phyloP scores from a whole-genome alignment of 1,284 basidiomycete genomes.

The Tylopilus orsonianus region DNA sequence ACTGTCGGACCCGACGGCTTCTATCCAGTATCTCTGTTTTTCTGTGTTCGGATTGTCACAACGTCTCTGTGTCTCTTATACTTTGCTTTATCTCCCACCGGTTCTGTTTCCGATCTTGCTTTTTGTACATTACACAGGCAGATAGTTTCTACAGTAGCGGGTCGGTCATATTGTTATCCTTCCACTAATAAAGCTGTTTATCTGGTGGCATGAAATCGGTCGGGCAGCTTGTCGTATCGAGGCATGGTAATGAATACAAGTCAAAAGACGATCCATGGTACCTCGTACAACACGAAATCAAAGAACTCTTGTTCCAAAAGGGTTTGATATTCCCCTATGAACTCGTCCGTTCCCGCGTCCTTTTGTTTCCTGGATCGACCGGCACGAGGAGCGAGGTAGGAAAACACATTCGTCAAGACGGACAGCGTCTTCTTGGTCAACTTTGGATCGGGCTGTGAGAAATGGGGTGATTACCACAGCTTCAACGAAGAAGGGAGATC shows the following conservation, averaged over 20 bases:
- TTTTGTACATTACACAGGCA: slow-evolving; percentile 40
- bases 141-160: slow-evolving; percentile 49
- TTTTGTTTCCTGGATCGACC: slow-evolving; percentile 42
- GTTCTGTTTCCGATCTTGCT: slow-evolving; percentile 19
- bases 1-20: slow-evolving; percentile 21
- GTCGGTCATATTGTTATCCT: slow-evolving; percentile 55
- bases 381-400: slow-evolving; percentile 72
- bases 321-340: slow-evolving; percentile 85
- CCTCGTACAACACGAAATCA: slow-evolving; percentile 88
- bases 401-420: slow-evolving; percentile 74
- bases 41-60: slow-evolving; percentile 26
- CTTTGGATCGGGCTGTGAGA: slow-evolving; percentile 81
- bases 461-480: neutral
- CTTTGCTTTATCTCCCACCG: slow-evolving; percentile 26
- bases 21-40: slow-evolving; percentile 20
- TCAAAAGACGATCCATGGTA: slow-evolving; percentile 75
- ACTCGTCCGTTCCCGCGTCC: slow-evolving; percentile 55
- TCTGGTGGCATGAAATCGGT: slow-evolving; percentile 14
- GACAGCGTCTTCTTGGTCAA: slow-evolving; percentile 77
- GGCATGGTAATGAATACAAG: neutral
- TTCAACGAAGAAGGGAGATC: slow-evolving; percentile 3
- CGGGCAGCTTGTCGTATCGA: neutral
- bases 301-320: slow-evolving; percentile 93
- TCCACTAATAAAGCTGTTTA: slow-evolving; percentile 40
- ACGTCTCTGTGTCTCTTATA: slow-evolving; percentile 19